Base-by-base conservation (phyloP, 805 yeast species). In the Ogataea ganodermae region DNA sequence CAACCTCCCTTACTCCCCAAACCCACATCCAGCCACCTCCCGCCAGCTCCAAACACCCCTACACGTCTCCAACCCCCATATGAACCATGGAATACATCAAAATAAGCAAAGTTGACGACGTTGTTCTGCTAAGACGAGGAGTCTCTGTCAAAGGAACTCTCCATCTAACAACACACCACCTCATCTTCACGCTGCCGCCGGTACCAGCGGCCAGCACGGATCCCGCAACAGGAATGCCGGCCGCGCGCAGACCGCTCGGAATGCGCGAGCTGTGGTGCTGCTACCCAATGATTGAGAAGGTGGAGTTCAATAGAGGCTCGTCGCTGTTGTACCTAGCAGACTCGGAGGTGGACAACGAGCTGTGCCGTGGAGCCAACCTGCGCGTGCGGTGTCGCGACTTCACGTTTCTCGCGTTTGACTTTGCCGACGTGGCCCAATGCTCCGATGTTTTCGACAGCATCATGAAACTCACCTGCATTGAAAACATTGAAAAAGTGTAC, bases 261-360 rank as follows among this genome's bases (percentile, higher is more conserved):
- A 20, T 56, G 56, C 71, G 81, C 48, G 98, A 94, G 64, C 79
- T 89, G 24, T 94, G 98, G 99, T 76, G 89, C 24, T 86, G 96
- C 49, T 92, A 89, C 65, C 97, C 97, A 1, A 79, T 90, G 52
- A 82, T 91, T 26, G 84, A 80, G 40, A 73, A 73, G 39, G 80
- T 85, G 1, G 78, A 77, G 55, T 75, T 80, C 63, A 70, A 78
- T 51, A 65, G 78, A 52, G 82, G 91, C 52, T 65, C 85, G 45
- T 70, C 82, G 53, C 58, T 65, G 43, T 23, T 63, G 27, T 53
- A 49, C 51, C 26, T 51, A 10, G 46, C 45, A 27, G 58, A 54
- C 8, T 38, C 51, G 2, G 57, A 56, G 10, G 37, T 51, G 21
- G 44, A 52, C 30, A 52, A 53, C n/a, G 46, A 33, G 13, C 39